Base-by-base conservation (phyloP, 306 rosid genomes). In the Vigna hirtella region DNA sequence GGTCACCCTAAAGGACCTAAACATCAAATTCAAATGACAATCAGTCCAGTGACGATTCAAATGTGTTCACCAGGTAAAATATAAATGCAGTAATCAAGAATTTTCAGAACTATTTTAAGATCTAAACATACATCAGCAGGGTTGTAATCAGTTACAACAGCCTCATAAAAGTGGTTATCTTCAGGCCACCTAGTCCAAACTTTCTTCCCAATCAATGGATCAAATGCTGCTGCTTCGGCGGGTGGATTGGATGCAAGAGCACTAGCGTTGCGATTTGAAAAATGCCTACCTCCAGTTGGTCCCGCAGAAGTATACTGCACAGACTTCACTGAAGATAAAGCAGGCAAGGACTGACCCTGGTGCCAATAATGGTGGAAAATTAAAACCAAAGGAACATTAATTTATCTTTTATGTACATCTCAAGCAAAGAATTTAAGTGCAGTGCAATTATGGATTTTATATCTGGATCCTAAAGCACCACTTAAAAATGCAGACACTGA, bases 121-220 rank as follows among this genome's bases (percentile, higher is more conserved):
- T 58, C 52, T 47, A 55, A 66, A 70, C 83, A 73, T 78, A 93
- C 99, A 88, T 93, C 94, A 2, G 88, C 63, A 55, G 79, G 74
- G 65, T 93, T 85, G 85, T 91, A 96, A 70, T 91, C 94, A 22
- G 98, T 91, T 71, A 96, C 83, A 52, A 90, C 82, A 81, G 99
- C 98, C 88, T 96, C 97, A 66, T 96, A 96, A 79, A 96, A 96
- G 88, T 80, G 88, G 80, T 96, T 96, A 85, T 96, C 97, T 81
- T 83, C 94, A 50, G 97, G 99, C 99, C 99, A 96, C 70, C 97
- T 87, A 42, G 96, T 93, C 97, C 96, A 88, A 79, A 96, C 96
- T 83, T 87, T 96, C 89, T 87, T 91, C 77, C 97, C 99, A 68
- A 96, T 79, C 66, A 90, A 87, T 7, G 90, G 85, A 72, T 96